Evolutionary conservation across 257 asterid species (phyloP), one percentile per base, ranked within the genome.

Genomic region (Verbena officinalis): DNA sequence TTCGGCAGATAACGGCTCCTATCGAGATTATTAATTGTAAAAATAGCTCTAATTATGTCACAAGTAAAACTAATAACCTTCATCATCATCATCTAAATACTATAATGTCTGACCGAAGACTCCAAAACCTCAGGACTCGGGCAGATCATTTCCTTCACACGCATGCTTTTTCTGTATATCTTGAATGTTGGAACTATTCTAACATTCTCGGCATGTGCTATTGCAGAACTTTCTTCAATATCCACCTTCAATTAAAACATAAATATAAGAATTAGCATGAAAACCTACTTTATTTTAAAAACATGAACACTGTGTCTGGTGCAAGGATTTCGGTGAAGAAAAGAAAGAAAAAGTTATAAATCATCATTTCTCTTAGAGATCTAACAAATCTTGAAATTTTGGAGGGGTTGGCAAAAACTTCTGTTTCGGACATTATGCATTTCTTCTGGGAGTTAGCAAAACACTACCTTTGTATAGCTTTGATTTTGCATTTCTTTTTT

Each of bases 71-170:
- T 49, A 45, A 55, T 59, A 59, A 50, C 12, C 16, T 1, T 11
- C 16, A 1, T 2, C 58, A 38, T 39, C 49, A 27, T 43, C 33
- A 67, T 50, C 76, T 74, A 84, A 59, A 36, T 72, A 66, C 88
- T 83, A 85, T 89, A 86, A 75, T 83, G 95, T 79, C 88, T 87
- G 80, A 89, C 85, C 39, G 95, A 85, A 17, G 96, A 73, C 80
- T 92, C 98, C 75, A 92, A 73, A 53, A 80, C 86, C 80, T 92
- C 95, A 5, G 80, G 86, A 67, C 82, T 85, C 3, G 98, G 97
- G 81, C 81, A 78, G 55, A 89, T 56, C 89, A 92, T 78, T 75
- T 92, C 97, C 83, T 87, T 89, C 73, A 89, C 84, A 23, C 91
- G 81, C 68, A 16, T 65, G 15, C 95, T 83, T 17, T 65, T 80